These are phyloP conservation scores for Lasiosphaeriaceae sp. DNA, from an alignment of 495 filamentous ascomycete genomes.

Conservation along the genomic window DNA sequence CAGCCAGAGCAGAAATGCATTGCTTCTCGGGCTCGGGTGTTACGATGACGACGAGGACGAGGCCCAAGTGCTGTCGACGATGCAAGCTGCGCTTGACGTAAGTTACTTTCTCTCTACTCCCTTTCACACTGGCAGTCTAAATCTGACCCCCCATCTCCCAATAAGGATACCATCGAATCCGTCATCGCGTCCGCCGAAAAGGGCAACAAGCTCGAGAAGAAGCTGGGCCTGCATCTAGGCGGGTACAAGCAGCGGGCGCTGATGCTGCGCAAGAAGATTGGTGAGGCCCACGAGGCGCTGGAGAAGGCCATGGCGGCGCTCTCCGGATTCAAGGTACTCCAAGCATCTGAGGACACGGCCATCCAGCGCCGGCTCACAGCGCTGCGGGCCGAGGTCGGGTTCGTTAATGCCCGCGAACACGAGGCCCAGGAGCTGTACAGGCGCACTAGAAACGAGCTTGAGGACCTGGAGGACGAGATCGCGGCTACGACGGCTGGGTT, in stretches of 20 bases:
- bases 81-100: constrained; percentile 65
- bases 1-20: constrained; percentile 49
- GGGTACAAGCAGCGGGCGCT: constrained; percentile 88
- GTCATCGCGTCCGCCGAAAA: constrained; percentile 69
- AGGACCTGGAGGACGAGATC: constrained; percentile 43
- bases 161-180: constrained; percentile 67
- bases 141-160: constrained; percentile 36
- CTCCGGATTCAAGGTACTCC: constrained; percentile 69
- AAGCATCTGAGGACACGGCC: constrained; percentile 73
- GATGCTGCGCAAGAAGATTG: constrained; percentile 72
- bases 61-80: constrained; percentile 52
- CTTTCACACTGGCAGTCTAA: too few relatives aligned
- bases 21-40: constrained; percentile 70
- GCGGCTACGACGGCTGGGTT: constrained; percentile 7
- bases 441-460: constrained; percentile 71
- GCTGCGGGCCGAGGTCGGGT: constrained; percentile 76
- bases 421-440: constrained; percentile 88
- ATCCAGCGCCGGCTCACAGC: constrained; percentile 67
- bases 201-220: constrained; percentile 87
- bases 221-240: constrained; percentile 79
- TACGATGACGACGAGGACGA: constrained; percentile 72
- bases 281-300: constrained; percentile 73
- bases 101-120: constrained; percentile 24
- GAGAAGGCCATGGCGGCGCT: constrained; percentile 68
- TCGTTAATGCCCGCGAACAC: constrained; percentile 76